Evolutionary conservation across 192 early-diverging fungal genomes (phyloP), one percentile per base, ranked within the genome.

Genomic region (Kickxella alabastrina): DNA sequence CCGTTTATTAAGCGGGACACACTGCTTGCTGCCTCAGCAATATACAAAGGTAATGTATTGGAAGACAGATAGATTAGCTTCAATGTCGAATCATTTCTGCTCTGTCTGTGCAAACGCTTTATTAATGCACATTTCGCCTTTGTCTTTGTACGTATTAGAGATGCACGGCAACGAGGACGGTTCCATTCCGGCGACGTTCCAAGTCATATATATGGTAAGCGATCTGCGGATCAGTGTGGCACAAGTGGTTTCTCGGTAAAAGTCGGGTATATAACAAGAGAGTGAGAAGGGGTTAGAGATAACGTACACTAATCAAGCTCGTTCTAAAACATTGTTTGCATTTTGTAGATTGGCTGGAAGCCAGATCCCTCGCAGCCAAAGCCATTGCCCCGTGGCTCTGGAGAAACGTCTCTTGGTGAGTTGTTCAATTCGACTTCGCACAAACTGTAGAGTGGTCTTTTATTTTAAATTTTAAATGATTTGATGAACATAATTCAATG

Each of bases 181-280:
- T 13, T 66, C 85, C 2, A 79, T 98, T 40, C 92, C 95, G 17
- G 95, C 95, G 6, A 98, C 95, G 10, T 98, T 98, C 68, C 90
- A 94, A 57, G 81, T 90, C 34, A 78, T 86, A 34, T 85, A 82
- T 43, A 77, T 85, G 56, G 64, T 59, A 67, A 43, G 64, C 37
- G 43, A 31, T 13, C 10, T 14, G 17, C 55, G 64, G 87, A 93
- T 97, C 73, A 92, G 92, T 24, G 95, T 92, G 95, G 95, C 94
- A 61, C 91, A 91, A 3, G 83, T 89, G 28, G 65, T 79, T n/a
- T 83, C 83, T 18, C 91, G 92, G 53, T 89, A 89, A 36, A 82
- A 89, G 65, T 91, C 95, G n/a, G n/a, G n/a, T n/a, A n/a, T n/a
- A n/a, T n/a, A n/a, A n/a, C n/a, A n/a, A n/a, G n/a, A n/a, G n/a